These are phyloP conservation scores for Sporothrix phasma DNA, from an alignment of 2,329 filamentous ascomycete genomes.

Conservation along the genomic window DNA sequence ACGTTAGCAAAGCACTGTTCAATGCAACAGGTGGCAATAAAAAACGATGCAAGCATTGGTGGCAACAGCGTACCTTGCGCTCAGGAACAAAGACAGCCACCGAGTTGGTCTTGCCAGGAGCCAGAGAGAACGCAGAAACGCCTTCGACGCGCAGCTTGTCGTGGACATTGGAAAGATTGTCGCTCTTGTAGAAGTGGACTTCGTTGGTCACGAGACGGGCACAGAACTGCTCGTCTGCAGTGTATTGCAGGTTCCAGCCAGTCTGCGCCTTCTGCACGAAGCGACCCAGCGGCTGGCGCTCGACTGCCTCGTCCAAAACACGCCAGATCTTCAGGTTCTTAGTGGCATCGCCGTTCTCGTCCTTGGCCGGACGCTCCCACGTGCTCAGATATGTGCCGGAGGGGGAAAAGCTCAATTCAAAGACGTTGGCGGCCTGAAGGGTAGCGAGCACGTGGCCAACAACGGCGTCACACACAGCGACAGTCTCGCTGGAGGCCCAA, in stretches of 20 bases:
- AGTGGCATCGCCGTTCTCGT: constrained; percentile 82
- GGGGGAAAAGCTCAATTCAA: constrained; percentile 90
- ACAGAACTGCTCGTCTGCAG: constrained; percentile 83
- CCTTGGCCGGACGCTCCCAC: constrained; percentile 89
- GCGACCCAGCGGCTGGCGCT: constrained; percentile 67
- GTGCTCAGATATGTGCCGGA: constrained; percentile 88
- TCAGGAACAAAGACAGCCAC: constrained; percentile 93
- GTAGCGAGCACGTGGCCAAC: constrained; percentile 63
- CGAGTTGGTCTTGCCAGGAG: constrained; percentile 80
- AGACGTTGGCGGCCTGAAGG: constrained; percentile 73
- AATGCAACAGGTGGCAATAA: neutral
- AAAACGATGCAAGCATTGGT: neutral
- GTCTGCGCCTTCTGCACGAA: constrained; percentile 95
- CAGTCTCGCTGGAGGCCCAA: constrained; percentile 81
- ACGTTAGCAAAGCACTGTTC: neutral
- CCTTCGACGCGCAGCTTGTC: constrained; percentile 92
- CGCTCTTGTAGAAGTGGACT: constrained; percentile 91
- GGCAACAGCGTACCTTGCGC: constrained; percentile 58
- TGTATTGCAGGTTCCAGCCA: constrained; percentile 97
- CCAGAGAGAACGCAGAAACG: constrained; percentile 78
- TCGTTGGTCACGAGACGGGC: constrained; percentile 93
- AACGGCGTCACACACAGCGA: constrained; percentile 75
- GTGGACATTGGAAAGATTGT: constrained; percentile 78
- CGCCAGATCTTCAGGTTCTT: constrained; percentile 98
- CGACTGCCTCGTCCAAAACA: constrained; percentile 58